A percentile compares a stretch with the other conserved stretches of the same genome.
Conservation (phyloP, 2,329 filamentous ascomycete species). For the Aspergillus fijiensis region DNA sequence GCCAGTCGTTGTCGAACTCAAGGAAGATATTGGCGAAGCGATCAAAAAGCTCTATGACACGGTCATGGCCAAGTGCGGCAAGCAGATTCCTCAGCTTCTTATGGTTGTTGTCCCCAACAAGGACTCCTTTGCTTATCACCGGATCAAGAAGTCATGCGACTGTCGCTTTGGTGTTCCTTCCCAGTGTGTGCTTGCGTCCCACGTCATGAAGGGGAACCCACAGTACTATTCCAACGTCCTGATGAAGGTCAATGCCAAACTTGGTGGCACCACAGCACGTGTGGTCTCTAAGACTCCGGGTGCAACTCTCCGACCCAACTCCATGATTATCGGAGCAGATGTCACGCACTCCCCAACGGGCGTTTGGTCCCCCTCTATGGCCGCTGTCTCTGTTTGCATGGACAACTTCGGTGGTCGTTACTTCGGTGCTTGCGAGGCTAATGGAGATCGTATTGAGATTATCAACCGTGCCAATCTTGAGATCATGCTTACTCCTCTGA, state of each 20-base stretch:
- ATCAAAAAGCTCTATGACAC: conserved; percentile 57
- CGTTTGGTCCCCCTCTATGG: conserved; percentile 68
- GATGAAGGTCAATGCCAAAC: conserved; percentile 96
- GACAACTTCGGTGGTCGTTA: conserved; percentile 73
- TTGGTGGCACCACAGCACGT: conserved; percentile 74
- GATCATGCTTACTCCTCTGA: conserved; percentile 63
- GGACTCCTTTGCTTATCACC: conserved; percentile 71
- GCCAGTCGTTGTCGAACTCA: conserved; percentile 47
- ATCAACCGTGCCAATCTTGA: conserved; percentile 67
- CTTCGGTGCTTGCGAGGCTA: conserved; percentile 75
- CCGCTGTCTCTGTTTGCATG: conserved; percentile 80
- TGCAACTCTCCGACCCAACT: conserved; percentile 45
- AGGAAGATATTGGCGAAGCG: conserved; percentile 52
- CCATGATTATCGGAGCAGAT: conserved; percentile 86
- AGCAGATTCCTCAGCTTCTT: conserved; percentile 67
- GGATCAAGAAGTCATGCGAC: conserved; percentile 86
- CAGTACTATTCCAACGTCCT: conserved; percentile 93
- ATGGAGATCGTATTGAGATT: conserved; percentile 79
- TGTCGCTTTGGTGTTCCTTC: conserved; percentile 80
- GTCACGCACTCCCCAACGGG: conserved; percentile 81
- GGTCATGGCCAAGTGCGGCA: conserved; percentile 55
- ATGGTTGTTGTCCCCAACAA: conserved; percentile 74
- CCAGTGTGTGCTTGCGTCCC: conserved; percentile 72
- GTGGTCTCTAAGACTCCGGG: conserved; percentile 46
- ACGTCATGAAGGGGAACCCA: conserved; percentile 66